Conservation (phyloP, 257 asterid genomes). For the Solanum acaule region DNA sequence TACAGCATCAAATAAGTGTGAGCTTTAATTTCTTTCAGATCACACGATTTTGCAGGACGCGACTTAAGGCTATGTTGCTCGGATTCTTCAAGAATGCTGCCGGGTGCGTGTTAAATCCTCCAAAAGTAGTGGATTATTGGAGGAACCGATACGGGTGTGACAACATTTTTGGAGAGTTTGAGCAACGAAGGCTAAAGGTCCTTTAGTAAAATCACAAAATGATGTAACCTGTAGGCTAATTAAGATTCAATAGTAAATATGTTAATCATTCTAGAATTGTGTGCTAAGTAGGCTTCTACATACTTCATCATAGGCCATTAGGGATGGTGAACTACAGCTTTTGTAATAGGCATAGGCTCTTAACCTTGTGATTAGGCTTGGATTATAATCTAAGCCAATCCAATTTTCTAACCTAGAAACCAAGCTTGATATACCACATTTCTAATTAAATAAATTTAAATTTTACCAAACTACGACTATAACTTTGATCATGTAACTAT, state of each 20-base stretch:
- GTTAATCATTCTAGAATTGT: not conserved
- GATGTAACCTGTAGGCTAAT: not conserved
- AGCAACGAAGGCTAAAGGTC: not conserved
- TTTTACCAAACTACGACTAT: not conserved
- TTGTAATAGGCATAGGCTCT: not conserved
- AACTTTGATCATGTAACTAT: not conserved
- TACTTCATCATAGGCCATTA: not conserved
- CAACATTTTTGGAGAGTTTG: not conserved
- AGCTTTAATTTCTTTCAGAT: not conserved
- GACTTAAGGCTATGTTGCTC: not conserved
- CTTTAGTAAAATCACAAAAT: not conserved
- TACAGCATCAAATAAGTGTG: not conserved
- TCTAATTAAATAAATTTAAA: not conserved
- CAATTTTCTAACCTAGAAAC: not conserved
- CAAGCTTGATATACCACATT: not conserved
- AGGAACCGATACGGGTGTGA: not conserved
- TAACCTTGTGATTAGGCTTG: not conserved
- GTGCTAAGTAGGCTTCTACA: slow-evolving; percentile 3
- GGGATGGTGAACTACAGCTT: not conserved
- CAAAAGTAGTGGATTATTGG: not conserved
- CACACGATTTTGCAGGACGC: not conserved
- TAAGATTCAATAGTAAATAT: slow-evolving; percentile 13
- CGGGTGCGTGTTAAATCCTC: not conserved
- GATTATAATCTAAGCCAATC: not conserved
- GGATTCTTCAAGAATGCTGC: not conserved